A percentile compares a stretch with the other conserved stretches of the same genome.
Evolutionary conservation across 139 green algal genomes (phyloP).

Genomic region (Limnomonas spitsbergensis): DNA sequence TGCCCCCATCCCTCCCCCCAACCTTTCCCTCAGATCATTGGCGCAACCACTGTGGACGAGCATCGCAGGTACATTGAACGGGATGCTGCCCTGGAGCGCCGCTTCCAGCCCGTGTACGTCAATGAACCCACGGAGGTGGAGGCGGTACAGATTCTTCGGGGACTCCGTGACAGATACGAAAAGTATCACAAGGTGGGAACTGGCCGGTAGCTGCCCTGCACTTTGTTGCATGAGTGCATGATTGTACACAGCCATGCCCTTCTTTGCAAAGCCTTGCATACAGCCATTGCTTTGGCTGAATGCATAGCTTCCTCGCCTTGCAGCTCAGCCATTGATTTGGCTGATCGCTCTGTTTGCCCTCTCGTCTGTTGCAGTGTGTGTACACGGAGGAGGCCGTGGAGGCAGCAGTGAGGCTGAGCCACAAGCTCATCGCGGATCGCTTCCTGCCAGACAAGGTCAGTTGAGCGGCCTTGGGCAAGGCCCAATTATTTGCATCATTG

Average conservation of each 20-base stretch:
- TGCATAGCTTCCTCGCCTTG: no score
- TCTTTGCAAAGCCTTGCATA: no score
- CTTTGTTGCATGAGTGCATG: neutral
- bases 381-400: constrained; percentile 53
- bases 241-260: no score
- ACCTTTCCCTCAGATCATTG: constrained; percentile 60
- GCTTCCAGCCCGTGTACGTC: constrained; percentile 92
- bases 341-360: no score
- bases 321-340: no score
- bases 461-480: neutral
- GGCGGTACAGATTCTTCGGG: constrained; percentile 75
- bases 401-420: constrained; percentile 50
- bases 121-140: constrained; percentile 65
- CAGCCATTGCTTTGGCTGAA: no score
- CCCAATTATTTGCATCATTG: no score
- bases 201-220: no score
- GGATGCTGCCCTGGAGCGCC: constrained; percentile 89
- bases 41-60: constrained; percentile 84
- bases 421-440: constrained; percentile 75
- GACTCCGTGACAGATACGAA: constrained; percentile 78
- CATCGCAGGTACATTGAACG: constrained; percentile 91
- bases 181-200: constrained; percentile 68
- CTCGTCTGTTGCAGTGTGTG: constrained; percentile 15
- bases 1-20: no score
- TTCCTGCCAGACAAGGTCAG: constrained; percentile 87